Percentiles rank a stretch among this genome's conserved stretches.
Conservation (phyloP, 495 filamentous ascomycete species). For the Xylaria bambusicola region DNA sequence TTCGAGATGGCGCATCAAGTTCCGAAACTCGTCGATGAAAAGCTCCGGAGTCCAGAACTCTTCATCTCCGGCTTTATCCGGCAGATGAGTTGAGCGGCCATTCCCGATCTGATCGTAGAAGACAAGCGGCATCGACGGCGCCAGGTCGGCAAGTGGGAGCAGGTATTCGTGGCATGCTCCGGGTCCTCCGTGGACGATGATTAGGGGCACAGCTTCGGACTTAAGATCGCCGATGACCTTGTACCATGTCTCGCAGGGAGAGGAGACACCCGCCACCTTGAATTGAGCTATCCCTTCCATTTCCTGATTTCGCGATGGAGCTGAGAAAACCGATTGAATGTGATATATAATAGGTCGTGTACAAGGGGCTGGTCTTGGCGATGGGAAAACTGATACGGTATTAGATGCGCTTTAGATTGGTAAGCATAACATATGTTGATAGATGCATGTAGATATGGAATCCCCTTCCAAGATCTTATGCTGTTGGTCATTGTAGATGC, state of each 20-base stretch:
- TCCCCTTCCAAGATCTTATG: no score
- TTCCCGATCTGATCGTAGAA: slow-evolving; percentile 58
- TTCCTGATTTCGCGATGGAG: neutral
- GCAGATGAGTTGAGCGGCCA: slow-evolving; percentile 49
- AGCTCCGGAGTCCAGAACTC: slow-evolving; percentile 51
- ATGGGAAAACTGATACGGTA: no score
- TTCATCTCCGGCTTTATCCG: slow-evolving; percentile 41
- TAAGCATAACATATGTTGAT: no score
- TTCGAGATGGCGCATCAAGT: slow-evolving; percentile 43
- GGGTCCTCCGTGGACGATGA: slow-evolving; percentile 51
- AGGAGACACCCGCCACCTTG: slow-evolving; percentile 23
- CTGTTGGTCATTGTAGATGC: no score
- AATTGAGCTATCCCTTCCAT: slow-evolving; percentile 25
- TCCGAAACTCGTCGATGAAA: slow-evolving; percentile 52
- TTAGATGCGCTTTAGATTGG: no score
- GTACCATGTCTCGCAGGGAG: slow-evolving; percentile 40
- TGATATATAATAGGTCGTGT: no score
- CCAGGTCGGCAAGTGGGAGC: slow-evolving; percentile 38
- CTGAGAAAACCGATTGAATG: no score
- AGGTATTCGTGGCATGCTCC: slow-evolving; percentile 49
- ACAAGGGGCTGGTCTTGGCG: no score
- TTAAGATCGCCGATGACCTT: slow-evolving; percentile 38
- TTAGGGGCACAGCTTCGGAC: slow-evolving; percentile 31
- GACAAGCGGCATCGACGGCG: slow-evolving; percentile 40
- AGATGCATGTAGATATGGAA: no score